Evolutionary conservation across 2,329 filamentous ascomycete species (phyloP), one percentile per base, ranked within the genome.

Genomic region (Hymenoscyphus infarciens): DNA sequence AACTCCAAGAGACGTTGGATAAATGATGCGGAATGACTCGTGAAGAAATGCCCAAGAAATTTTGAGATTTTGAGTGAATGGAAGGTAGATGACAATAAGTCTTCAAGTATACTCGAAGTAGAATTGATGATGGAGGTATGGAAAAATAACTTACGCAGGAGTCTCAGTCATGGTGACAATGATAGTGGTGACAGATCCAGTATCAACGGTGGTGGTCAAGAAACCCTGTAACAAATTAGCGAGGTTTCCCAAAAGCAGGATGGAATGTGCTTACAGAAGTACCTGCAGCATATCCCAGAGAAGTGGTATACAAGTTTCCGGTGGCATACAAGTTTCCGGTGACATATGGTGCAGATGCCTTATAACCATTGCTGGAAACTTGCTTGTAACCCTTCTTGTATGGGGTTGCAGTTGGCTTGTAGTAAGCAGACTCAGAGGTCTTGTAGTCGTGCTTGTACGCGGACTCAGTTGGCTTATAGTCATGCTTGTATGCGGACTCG

Each of bases 351-450:
- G 42, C 42, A 49, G n/a, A 10, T 22, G 42, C 19, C n/a, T 3
- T 19, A 15, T 49, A 49, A 22, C 42, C 42, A n/a, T 49, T 49
- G 42, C n/a, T 49, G 19, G 39, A 15, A 39, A 19, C 39, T 6
- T 45, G 39, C 42, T 49, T 49, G 16, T 19, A 49, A 49, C 42
- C 42, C n/a, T 19, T 10, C 42, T 49, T 49, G 42, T 49, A 49
- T 49, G 42, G n/a, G 42, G 42, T 49, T 22, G 42, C 42, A 49
- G 42, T 49, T 49, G 42, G n/a, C 42, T 49, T 49, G 42, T 49
- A 49, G n/a, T 45, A 16, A 4, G 42, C 42, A 49, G n/a, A 49
- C 42, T 49, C n/a, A 11, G 13, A 13, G 3, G 13, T 7, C 54
- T 56, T 56, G 16, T 31, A 29, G 11, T 6, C 54, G 1, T 13